phyloP scores from a whole-genome alignment of 169 alveolate species.

The Babesia sp. region DNA sequence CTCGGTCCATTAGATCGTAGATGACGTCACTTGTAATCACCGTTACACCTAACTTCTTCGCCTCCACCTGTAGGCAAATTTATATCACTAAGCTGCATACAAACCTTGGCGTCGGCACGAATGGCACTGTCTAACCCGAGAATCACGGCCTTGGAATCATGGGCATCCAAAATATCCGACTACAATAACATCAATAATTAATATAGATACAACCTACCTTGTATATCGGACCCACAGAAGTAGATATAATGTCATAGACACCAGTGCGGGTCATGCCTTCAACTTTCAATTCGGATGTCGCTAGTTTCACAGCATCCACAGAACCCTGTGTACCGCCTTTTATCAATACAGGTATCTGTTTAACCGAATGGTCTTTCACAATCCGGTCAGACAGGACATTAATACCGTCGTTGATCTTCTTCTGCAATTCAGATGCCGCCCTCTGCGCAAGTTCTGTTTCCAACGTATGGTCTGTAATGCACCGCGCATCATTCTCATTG shows the following conservation, averaged over 20 bases:
- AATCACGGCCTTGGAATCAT: constrained; percentile 21
- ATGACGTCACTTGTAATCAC: constrained; percentile 45
- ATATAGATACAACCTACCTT: neutral
- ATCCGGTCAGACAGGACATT: neutral
- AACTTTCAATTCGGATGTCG: constrained; percentile 9
- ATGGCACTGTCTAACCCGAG: constrained; percentile 17
- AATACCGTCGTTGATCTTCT: neutral
- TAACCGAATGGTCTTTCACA: neutral
- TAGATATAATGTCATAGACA: constrained; percentile 11
- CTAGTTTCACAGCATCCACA: constrained; percentile 24
- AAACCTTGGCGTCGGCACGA: constrained; percentile 16
- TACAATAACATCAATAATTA: neutral
- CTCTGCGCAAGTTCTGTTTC: neutral
- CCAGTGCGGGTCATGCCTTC: constrained; percentile 22
- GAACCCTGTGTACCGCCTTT: constrained; percentile 38
- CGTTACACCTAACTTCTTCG: constrained; percentile 30
- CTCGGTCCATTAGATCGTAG: constrained; percentile 38
- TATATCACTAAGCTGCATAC: neutral
- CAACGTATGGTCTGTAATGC: constrained; percentile 20
- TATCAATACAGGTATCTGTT: constrained; percentile 27
- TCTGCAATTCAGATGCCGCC: neutral
- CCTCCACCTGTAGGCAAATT: constrained; percentile 2
- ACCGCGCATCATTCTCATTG: constrained; percentile 29
- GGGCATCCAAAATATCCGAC: constrained; percentile 16
- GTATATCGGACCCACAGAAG: constrained; percentile 31